Base-by-base conservation (phyloP, 305 asterid genomes). In the Lippia alba region DNA sequence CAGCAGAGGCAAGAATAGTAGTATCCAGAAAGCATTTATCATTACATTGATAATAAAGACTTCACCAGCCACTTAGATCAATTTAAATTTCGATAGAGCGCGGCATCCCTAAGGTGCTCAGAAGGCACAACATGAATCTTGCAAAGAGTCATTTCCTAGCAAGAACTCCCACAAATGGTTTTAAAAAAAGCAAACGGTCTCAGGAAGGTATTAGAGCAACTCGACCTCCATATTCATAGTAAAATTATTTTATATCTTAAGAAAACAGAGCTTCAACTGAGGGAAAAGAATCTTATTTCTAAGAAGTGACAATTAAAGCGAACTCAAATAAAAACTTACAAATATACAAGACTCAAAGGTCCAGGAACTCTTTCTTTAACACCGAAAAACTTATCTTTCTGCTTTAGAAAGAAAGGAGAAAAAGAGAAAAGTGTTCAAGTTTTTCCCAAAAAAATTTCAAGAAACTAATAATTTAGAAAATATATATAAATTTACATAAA, bases 291-390 rank as follows among this genome's bases (percentile, higher is more conserved):
- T 45, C 56, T 45, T 70, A 69, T 57, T 18, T 54, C 9, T 50
- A 63, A 75, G 60, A 53, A 1, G 39, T n/a, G n/a, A n/a, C n/a
- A 67, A 67, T 49, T 66, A 50, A 67, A 57, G 70, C 70, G 16
- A 54, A 30, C 51, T 39, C 17, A 55, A 30, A 45, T 12, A 64
- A 65, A 69, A 76, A 69, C 49, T 17, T 48, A 61, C 56, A 64
- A 36, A 64, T 15, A 64, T 49, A 40, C 64, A 24, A 56, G 20
- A 53, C 70, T 10, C 76, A 48, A 62, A 70, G 71, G 44, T 46
- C 71, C 51, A 55, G 3, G 12, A 69, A 60, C 44, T 64, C 73
- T 20, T 69, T 64, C 34, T 49, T 61, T 46, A 49, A 54, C 18
- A 39, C 70, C 67, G 60, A 32, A 66, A 55, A 9, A 71, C 3